Base-by-base conservation (phyloP, 2,329 filamentous ascomycete species). In the Acarospora socialis region DNA sequence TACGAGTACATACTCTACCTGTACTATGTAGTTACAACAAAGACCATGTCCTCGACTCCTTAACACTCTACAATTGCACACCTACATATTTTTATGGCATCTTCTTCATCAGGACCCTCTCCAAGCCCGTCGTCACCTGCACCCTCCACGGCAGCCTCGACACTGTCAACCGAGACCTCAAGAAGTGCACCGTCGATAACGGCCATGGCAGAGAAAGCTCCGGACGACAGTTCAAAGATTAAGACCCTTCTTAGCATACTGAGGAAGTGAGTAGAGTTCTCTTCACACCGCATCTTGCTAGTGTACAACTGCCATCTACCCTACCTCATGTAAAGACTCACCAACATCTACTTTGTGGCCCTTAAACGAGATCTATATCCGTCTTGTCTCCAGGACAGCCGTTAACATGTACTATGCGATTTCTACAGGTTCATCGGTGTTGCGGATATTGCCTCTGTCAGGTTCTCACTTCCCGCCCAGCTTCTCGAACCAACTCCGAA, bases 401-500 rank as follows among this genome's bases (percentile, higher is more conserved):
- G n/a, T n/a, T n/a, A n/a, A n/a, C n/a, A n/a, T n/a, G n/a, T n/a
- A n/a, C n/a, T n/a, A 43, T 26, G 38, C 41, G 25, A 19, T 35
- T 38, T 37, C 39, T 35, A 30, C 56, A 92, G 87, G 55, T 95
- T 95, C 58, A 84, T 95, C 48, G 90, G 90, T 45, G 90, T 98
- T 35, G 68, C 86, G 44, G 90, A 98, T 59, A 90, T 98, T 49
- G 90, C 90, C 36, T 74, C 84, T 35, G 87, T 95, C 40, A 81
- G 90, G 45, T 98, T 98, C 62, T 95, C 87, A 10, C 70, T 98
- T 30, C 90, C 90, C 14, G 84, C 90, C 30, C 87, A 95, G 58
- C 74, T 98, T 25, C 71, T 98, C 49, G 90, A 98, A 56, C 90
- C 90, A 21, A 92, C 82, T 3, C 90, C 90, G 32, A 98, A 98